Conservation (phyloP, 1,284 basidiomycete genomes). For the Chalciporus piperatoides region DNA sequence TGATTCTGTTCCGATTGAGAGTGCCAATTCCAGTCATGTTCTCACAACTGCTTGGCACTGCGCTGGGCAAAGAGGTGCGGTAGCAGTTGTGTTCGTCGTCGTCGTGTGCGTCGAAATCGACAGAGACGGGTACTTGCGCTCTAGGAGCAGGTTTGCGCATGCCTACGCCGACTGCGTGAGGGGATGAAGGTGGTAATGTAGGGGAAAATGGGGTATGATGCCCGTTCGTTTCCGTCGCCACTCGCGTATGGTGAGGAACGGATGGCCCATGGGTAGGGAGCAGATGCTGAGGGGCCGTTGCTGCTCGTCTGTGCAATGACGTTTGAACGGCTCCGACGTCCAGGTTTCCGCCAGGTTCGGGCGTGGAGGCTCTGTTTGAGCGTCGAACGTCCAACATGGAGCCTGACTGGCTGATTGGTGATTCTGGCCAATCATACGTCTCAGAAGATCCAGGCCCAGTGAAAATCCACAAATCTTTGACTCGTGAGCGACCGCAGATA, state of each 20-base stretch:
- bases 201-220: slow-evolving; percentile 20
- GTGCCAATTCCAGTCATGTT: slow-evolving; percentile 66
- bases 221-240: slow-evolving; percentile 23
- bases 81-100: slow-evolving; percentile 33
- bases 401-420: slow-evolving; percentile 33
- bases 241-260: slow-evolving; percentile 19
- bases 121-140: slow-evolving; percentile 60
- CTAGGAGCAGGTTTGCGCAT: slow-evolving; percentile 57
- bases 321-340: slow-evolving; percentile 26
- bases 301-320: slow-evolving; percentile 32
- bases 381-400: slow-evolving; percentile 34
- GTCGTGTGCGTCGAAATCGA: slow-evolving; percentile 41
- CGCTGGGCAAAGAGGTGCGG: slow-evolving; percentile 48
- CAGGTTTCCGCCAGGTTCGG: slow-evolving; percentile 25
- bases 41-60: slow-evolving; percentile 45
- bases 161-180: slow-evolving; percentile 27
- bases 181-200: slow-evolving; percentile 19
- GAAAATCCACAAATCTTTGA: slow-evolving; percentile 78
- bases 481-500: slow-evolving; percentile 61
- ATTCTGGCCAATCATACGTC: slow-evolving; percentile 34
- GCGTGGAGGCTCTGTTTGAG: slow-evolving; percentile 34
- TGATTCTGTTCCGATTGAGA: slow-evolving; percentile 28
- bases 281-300: slow-evolving; percentile 31
- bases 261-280: slow-evolving; percentile 20
- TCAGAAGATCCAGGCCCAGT: slow-evolving; percentile 47